Percentiles rank a stretch among this genome's conserved stretches.
Evolutionary conservation across 805 yeast genomes (phyloP).

Genomic region (Kluyveromyces dobzhanskii): DNA sequence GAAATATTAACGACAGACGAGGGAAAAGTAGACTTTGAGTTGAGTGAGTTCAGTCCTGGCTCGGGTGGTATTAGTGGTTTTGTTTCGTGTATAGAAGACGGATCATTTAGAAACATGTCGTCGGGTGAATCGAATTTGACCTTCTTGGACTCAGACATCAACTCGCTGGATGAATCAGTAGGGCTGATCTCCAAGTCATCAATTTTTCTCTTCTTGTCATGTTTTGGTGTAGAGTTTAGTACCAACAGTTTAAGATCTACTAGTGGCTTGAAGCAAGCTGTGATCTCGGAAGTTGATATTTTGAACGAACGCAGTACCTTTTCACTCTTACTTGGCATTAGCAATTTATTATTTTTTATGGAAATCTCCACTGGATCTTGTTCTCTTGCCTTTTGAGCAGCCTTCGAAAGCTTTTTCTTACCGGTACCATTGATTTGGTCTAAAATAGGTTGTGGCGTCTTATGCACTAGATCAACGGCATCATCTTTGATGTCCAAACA

Average conservation of each 20-base stretch:
- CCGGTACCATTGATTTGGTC: conserved; percentile 29
- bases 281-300: conserved; percentile 16
- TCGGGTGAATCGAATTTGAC: conserved; percentile 29
- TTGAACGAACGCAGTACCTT: conserved; percentile 10
- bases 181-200: conserved; percentile 20
- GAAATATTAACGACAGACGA: neutral
- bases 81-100: conserved; percentile 1
- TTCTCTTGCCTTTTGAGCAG: conserved; percentile 26
- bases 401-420: conserved; percentile 25
- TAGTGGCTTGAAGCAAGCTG: conserved; percentile 11
- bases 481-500: conserved; percentile 25
- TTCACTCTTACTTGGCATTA: conserved; percentile 22
- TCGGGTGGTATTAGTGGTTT: neutral
- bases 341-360: conserved; percentile 18
- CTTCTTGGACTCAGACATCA: conserved; percentile 29
- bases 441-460: conserved; percentile 19
- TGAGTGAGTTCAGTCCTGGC: neutral
- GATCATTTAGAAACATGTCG: conserved; percentile 20
- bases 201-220: conserved; percentile 22
- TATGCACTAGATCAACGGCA: conserved; percentile 17
- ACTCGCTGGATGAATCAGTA: conserved; percentile 18
- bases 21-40: neutral
- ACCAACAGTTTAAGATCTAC: conserved; percentile 1
- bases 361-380: conserved; percentile 22
- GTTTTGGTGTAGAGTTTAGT: neutral